These are phyloP conservation scores for Thraustochytrium striatum DNA, from an alignment of 352 stramenopile species.

Conservation along the genomic window DNA sequence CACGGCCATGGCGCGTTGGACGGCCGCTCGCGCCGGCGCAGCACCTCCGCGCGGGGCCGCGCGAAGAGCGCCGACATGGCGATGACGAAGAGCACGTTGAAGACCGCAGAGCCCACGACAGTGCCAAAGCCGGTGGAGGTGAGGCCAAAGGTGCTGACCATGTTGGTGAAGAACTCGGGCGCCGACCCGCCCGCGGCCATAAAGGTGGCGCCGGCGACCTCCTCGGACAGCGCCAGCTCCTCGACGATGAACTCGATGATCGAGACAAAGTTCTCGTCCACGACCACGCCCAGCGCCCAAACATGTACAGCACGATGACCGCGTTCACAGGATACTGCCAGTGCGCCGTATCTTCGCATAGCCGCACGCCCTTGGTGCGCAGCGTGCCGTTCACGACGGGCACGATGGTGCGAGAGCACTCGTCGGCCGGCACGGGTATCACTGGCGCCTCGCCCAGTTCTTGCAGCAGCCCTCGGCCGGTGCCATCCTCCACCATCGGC, in stretches of 20 bases:
- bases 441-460: too few relatives aligned
- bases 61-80: conserved; percentile 60
- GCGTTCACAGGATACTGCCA: background rate
- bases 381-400: background rate
- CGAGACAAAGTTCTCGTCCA: conserved; percentile 73
- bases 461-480: too few relatives aligned
- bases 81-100: conserved; percentile 79
- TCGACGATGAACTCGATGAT: conserved; percentile 61
- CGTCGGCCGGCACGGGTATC: background rate
- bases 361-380: background rate
- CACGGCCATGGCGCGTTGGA: conserved; percentile 4
- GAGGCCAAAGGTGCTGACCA: conserved; percentile 69
- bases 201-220: conserved; percentile 67
- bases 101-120: conserved; percentile 73
- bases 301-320: conserved; percentile 51
- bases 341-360: background rate
- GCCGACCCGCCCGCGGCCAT: conserved; percentile 70
- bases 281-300: conserved; percentile 48
- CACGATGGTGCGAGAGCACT: background rate
- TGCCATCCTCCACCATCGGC: too few relatives aligned
- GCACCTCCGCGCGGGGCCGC: background rate
- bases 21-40: background rate
- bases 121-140: conserved; percentile 72
- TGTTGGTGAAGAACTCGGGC: conserved; percentile 68
- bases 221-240: conserved; percentile 54